A percentile compares a stretch with the other conserved stretches of the same genome.
Conservation (phyloP, 306 rosid genomes). For the Lithocarpus polystachyus region DNA sequence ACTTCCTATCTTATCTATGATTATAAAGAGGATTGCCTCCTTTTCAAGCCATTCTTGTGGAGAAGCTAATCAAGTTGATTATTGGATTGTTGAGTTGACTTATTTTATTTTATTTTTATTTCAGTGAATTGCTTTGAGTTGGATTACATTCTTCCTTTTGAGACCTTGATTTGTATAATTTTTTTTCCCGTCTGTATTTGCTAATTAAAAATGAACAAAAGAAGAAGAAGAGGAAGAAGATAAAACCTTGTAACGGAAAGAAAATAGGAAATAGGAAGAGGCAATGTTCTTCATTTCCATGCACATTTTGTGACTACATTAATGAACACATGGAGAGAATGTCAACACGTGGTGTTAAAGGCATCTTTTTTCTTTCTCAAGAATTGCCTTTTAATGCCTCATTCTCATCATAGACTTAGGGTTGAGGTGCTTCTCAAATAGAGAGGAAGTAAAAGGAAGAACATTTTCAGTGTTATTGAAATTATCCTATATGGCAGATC, state of each 20-base stretch:
- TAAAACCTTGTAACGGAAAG: neutral
- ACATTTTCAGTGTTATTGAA: neutral
- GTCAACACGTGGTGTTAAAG: slow-evolving; percentile 8
- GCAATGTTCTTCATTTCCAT: neutral
- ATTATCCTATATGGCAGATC: slow-evolving; percentile 14
- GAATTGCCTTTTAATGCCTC: slow-evolving; percentile 4
- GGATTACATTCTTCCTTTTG: neutral
- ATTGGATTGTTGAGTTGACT: neutral
- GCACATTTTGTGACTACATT: neutral
- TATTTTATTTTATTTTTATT: neutral
- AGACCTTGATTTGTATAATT: neutral
- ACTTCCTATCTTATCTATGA: neutral
- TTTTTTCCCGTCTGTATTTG: neutral
- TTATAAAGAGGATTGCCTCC: neutral
- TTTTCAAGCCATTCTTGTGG: neutral
- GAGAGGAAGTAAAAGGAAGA: neutral
- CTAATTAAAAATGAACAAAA: neutral
- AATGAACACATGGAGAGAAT: neutral
- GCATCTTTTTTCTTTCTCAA: slow-evolving; percentile 13
- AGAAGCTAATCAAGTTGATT: neutral
- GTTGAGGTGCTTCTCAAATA: neutral
- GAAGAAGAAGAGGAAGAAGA: neutral
- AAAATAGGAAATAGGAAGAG: neutral
- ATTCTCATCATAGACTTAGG: neutral
- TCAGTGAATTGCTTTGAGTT: neutral